Percentiles rank a stretch among this genome's conserved stretches.
Conservation (phyloP, 495 filamentous ascomycete species). For the Mytilinidion resinicola region DNA sequence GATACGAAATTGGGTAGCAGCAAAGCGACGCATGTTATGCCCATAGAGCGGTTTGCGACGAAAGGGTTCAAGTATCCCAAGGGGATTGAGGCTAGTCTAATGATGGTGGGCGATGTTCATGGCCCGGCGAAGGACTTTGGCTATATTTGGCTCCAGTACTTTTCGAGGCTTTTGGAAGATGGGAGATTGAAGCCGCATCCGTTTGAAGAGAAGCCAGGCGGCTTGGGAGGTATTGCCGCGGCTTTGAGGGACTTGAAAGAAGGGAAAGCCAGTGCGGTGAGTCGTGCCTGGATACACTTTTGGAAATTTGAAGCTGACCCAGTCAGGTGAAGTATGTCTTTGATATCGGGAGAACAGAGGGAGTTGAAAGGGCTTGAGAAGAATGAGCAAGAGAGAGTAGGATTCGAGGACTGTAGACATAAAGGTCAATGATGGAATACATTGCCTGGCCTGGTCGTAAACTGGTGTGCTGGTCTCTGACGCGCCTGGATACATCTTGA, state of each 20-base stretch:
- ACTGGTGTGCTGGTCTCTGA: too few relatives aligned
- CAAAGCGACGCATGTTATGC: slow-evolving; percentile 52
- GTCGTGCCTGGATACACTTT: too few relatives aligned
- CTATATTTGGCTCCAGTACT: slow-evolving; percentile 47
- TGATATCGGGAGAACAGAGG: slow-evolving; percentile 55
- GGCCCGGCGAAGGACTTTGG: slow-evolving; percentile 49
- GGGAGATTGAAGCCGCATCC: slow-evolving; percentile 60
- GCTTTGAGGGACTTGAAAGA: slow-evolving; percentile 51
- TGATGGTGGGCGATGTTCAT: slow-evolving; percentile 48
- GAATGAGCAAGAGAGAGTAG: too few relatives aligned
- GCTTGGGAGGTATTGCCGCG: slow-evolving; percentile 47
- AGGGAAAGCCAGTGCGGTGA: slow-evolving; percentile 59
- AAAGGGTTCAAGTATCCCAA: slow-evolving; percentile 19
- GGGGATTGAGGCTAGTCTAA: slow-evolving; percentile 22
- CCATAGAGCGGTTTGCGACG: slow-evolving; percentile 21
- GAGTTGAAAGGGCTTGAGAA: slow-evolving; percentile 3
- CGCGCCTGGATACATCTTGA: too few relatives aligned
- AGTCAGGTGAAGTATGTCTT: slow-evolving; percentile 65
- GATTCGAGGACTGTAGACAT: too few relatives aligned
- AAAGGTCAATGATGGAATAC: too few relatives aligned
- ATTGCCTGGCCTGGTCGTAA: too few relatives aligned
- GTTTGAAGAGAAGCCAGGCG: slow-evolving; percentile 52
- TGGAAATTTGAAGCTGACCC: too few relatives aligned
- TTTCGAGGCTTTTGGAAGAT: slow-evolving; percentile 47
- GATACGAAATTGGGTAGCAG: slow-evolving; percentile 30